phyloP scores from a whole-genome alignment of 2,329 filamentous ascomycete species.

The Alternaria incomplexa region DNA sequence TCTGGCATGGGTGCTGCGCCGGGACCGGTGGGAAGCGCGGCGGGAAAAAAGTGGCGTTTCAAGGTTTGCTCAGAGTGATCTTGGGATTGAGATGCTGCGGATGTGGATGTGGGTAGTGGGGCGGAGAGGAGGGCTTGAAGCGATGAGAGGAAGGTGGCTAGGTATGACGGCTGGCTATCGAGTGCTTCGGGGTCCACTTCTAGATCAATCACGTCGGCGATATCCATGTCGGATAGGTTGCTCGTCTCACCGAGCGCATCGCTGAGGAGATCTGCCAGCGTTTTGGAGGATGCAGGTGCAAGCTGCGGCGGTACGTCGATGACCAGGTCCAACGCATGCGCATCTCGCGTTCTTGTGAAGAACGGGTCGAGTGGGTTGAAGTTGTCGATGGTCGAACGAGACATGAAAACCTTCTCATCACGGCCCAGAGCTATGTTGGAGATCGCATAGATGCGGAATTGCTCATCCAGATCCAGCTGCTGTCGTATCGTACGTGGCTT shows the following conservation, averaged over 20 bases:
- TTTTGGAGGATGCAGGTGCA: conserved; percentile 18
- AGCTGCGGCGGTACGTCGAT: conserved; percentile 58
- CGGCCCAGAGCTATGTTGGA: conserved; percentile 82
- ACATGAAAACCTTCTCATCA: conserved; percentile 85
- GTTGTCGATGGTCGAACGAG: conserved; percentile 70
- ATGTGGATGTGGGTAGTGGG: conserved; percentile 21
- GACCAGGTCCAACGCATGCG: conserved; percentile 74
- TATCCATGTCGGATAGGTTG: conserved; percentile 33
- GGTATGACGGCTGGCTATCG: conserved; percentile 36
- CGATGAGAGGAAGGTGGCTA: conserved; percentile 44
- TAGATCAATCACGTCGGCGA: conserved; percentile 28
- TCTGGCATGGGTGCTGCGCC: conserved; percentile 75
- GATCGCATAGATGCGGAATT: conserved; percentile 78
- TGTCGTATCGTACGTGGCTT: conserved; percentile 47
- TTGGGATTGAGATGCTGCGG: conserved; percentile 11
- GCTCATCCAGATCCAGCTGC: conserved; percentile 39
- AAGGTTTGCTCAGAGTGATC: conserved; percentile 16
- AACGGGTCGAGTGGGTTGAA: conserved; percentile 81
- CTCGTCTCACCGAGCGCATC: conserved; percentile 28
- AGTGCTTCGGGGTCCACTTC: conserved; percentile 33
- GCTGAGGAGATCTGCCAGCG: conserved; percentile 30
- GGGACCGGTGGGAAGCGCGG: conserved; percentile 62
- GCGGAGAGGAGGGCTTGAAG: conserved; percentile 45
- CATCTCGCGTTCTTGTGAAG: conserved; percentile 79
- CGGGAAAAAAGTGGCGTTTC: conserved; percentile 48